Evolutionary conservation across 2,329 filamentous ascomycete genomes (phyloP).

Genomic region (Diaporthe sp.): DNA sequence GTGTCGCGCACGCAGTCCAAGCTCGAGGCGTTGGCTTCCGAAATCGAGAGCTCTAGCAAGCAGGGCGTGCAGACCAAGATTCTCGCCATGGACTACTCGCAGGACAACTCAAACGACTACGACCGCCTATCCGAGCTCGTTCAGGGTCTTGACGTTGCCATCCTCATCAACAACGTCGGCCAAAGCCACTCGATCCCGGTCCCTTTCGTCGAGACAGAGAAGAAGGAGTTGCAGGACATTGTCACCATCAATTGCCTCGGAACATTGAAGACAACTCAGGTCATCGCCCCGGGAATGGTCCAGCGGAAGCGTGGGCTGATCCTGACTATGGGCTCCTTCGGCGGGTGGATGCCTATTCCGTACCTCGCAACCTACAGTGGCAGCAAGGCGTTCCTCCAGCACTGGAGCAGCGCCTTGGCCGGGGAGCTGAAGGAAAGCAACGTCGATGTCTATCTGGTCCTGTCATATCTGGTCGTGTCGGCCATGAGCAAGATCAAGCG

Average conservation of each 20-base stretch:
- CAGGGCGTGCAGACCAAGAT: conserved; percentile 78
- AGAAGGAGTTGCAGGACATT: conserved; percentile 87
- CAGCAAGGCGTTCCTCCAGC: conserved; percentile 97
- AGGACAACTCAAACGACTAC: conserved; percentile 86
- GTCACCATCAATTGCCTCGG: conserved; percentile 95
- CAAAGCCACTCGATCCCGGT: conserved; percentile 95
- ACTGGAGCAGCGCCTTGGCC: conserved; percentile 91
- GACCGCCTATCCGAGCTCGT: conserved; percentile 77
- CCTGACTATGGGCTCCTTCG: conserved; percentile 97
- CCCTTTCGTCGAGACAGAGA: conserved; percentile 83
- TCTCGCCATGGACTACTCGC: conserved; percentile 91
- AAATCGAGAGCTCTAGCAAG: conserved; percentile 68
- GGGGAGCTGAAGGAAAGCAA: conserved; percentile 85
- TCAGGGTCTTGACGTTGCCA: conserved; percentile 81
- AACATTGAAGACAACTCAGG: conserved; percentile 88
- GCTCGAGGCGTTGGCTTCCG: conserved; percentile 80
- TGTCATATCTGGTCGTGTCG: conserved; percentile 93
- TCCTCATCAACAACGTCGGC: conserved; percentile 97
- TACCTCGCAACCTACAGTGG: conserved; percentile 96
- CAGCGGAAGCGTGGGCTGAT: conserved; percentile 89
- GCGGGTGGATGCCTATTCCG: conserved; percentile 91
- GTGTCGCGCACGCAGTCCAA: conserved; percentile 97
- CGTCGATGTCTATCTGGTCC: conserved; percentile 90
- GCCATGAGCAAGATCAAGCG: conserved; percentile 97
- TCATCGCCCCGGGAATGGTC: conserved; percentile 87